Conservation (phyloP, 2,329 filamentous ascomycete genomes). For the Alternaria consortialis region DNA sequence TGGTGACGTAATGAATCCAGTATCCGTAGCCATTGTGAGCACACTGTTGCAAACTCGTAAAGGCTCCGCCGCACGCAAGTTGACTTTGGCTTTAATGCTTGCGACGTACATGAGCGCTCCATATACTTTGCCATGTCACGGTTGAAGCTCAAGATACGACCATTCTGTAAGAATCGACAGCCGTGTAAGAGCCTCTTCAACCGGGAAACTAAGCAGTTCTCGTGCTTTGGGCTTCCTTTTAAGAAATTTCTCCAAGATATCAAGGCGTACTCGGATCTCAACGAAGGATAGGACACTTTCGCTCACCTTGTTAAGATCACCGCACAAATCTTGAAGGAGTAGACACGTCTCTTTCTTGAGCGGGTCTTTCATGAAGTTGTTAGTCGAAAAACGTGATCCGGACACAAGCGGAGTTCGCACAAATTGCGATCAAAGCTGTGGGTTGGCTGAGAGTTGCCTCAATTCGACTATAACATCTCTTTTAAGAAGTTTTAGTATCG, state of each 20-base stretch:
- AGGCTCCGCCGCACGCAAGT: neutral
- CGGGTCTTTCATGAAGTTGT: neutral
- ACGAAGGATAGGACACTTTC: neutral
- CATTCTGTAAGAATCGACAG: neutral
- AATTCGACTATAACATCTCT: neutral
- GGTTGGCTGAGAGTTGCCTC: neutral
- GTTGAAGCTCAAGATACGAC: neutral
- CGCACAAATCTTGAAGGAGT: neutral
- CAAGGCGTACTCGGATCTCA: neutral
- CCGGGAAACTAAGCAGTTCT: neutral
- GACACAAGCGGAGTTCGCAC: neutral
- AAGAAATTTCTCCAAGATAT: neutral
- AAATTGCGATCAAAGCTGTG: neutral
- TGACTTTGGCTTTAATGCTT: neutral
- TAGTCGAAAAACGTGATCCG: neutral
- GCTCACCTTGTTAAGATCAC: neutral
- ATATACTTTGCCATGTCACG: neutral
- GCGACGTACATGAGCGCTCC: neutral
- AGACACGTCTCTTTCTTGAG: neutral
- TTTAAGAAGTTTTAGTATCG: neutral
- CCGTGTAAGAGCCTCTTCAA: neutral
- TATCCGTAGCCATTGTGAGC: neutral
- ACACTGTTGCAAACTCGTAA: neutral
- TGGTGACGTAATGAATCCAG: neutral
- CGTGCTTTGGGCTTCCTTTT: neutral